Conservation (phyloP, 768 basidiomycete genomes). For the Pleurotus tuber-regium region DNA sequence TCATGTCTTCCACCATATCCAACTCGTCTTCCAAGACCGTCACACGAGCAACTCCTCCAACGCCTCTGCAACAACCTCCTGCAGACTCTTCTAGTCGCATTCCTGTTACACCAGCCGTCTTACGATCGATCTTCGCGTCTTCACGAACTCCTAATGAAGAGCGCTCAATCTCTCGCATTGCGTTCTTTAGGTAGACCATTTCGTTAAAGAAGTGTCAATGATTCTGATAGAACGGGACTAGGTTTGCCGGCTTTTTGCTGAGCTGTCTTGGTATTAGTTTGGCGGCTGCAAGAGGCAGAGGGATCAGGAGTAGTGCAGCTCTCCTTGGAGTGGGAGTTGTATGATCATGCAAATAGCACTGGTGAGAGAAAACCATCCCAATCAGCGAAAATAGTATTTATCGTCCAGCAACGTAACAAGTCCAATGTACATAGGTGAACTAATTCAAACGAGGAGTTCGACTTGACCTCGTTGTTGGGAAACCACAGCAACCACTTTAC, state of each 20-base stretch:
- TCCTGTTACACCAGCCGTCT: constrained; percentile 78
- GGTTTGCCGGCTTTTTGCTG: constrained; percentile 79
- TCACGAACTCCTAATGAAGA: constrained; percentile 81
- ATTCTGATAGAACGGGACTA: constrained; percentile 23
- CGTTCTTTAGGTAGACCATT: constrained; percentile 72
- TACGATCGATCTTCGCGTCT: constrained; percentile 84
- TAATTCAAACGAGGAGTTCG: constrained; percentile 36
- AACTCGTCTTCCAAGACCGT: constrained; percentile 46
- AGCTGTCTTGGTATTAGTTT: constrained; percentile 82
- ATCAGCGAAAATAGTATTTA: background rate
- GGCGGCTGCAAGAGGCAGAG: constrained; percentile 67
- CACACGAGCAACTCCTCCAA: constrained; percentile 32
- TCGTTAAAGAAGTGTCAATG: constrained; percentile 3
- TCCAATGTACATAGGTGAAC: constrained; percentile 19
- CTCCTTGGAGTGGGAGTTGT: constrained; percentile 58
- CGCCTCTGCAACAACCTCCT: constrained; percentile 35
- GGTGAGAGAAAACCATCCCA: no score
- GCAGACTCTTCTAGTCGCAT: constrained; percentile 57
- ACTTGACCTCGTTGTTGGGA: constrained; percentile 48
- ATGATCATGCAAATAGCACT: no score
- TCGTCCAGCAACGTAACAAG: background rate
- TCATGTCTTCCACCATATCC: constrained; percentile 49
- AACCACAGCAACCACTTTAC: constrained; percentile 56
- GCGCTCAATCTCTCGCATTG: constrained; percentile 77
- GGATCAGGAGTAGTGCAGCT: constrained; percentile 62